Percentiles rank a stretch among this genome's conserved stretches.
These are phyloP conservation scores for Moesziomyces sp. DNA, from an alignment of 1,284 basidiomycete species.

Conservation along the genomic window DNA sequence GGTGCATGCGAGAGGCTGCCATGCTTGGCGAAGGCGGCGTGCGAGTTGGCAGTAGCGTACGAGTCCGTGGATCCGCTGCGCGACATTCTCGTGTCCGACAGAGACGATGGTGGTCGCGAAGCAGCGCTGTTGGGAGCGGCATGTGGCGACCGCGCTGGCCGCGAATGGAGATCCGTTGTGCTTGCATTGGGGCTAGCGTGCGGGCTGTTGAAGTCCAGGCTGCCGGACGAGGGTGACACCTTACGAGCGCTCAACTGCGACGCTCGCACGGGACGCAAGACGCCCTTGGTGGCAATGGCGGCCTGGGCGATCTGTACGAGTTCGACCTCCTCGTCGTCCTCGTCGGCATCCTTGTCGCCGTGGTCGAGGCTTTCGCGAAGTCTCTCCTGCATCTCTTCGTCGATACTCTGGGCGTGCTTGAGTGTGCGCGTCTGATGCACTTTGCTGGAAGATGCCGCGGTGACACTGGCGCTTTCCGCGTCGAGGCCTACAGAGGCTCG, in stretches of 20 bases:
- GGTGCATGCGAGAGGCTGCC: slow-evolving; percentile 21
- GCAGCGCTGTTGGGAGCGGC: not conserved
- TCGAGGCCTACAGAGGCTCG: slow-evolving; percentile 22
- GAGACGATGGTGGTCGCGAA: slow-evolving; percentile 19
- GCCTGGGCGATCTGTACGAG: slow-evolving; percentile 40
- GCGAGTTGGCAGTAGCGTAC: slow-evolving; percentile 22
- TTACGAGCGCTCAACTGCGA: slow-evolving; percentile 29
- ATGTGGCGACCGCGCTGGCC: slow-evolving; percentile 12
- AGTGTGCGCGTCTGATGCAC: not conserved
- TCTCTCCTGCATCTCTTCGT: slow-evolving; percentile 21
- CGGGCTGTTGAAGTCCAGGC: slow-evolving; percentile 17
- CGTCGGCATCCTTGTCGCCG: slow-evolving; percentile 11
- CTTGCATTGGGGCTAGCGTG: slow-evolving; percentile 25
- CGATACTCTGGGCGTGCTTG: not conserved
- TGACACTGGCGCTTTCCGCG: not conserved
- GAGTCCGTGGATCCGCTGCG: slow-evolving; percentile 27
- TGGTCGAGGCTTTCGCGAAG: slow-evolving; percentile 26
- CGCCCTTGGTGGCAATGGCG: slow-evolving; percentile 34
- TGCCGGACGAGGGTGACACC: slow-evolving; percentile 23
- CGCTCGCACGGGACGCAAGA: slow-evolving; percentile 27
- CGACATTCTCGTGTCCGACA: slow-evolving; percentile 16
- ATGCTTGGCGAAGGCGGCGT: slow-evolving; percentile 3
- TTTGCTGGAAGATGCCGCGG: not conserved
- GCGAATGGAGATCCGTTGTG: slow-evolving; percentile 15
- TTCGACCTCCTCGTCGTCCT: slow-evolving; percentile 35